A percentile compares a stretch with the other conserved stretches of the same genome.
These are phyloP conservation scores for Solanum hybrid DNA, from an alignment of 305 asterid genomes.

Conservation along the genomic window DNA sequence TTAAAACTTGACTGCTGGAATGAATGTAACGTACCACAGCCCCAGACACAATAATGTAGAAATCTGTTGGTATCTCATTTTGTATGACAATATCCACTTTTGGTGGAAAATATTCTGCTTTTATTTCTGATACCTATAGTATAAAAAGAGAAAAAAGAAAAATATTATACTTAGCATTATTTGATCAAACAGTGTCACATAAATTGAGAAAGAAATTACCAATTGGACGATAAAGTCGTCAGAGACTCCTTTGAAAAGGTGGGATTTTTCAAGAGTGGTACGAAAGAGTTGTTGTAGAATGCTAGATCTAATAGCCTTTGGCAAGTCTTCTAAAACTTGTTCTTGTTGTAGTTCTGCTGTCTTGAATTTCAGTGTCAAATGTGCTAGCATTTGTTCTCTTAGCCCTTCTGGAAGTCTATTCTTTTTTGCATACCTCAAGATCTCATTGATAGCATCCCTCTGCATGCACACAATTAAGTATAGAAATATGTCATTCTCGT, in stretches of 20 bases:
- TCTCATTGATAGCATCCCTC: slow-evolving; percentile 74
- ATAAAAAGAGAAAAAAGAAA: background rate
- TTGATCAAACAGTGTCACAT: background rate
- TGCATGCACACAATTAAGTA: slow-evolving; percentile 8
- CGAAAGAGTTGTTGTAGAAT: slow-evolving; percentile 86
- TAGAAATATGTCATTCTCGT: background rate
- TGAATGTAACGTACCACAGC: slow-evolving; percentile 52
- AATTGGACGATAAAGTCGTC: slow-evolving; percentile 76
- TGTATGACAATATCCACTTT: slow-evolving; percentile 83
- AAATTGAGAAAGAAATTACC: slow-evolving; percentile 33
- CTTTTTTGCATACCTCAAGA: slow-evolving; percentile 77
- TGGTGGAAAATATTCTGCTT: slow-evolving; percentile 92
- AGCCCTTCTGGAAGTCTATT: slow-evolving; percentile 67
- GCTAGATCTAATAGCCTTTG: slow-evolving; percentile 89
- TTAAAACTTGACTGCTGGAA: background rate
- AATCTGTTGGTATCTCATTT: slow-evolving; percentile 90
- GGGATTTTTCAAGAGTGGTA: slow-evolving; percentile 41
- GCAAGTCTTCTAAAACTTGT: slow-evolving; percentile 67
- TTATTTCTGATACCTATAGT: slow-evolving; percentile 80
- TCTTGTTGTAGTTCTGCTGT: slow-evolving; percentile 94
- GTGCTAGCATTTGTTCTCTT: slow-evolving; percentile 93
- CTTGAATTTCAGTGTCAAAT: slow-evolving; percentile 72
- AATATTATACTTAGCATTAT: background rate
- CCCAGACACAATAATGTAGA: slow-evolving; percentile 83
- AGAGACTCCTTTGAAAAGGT: slow-evolving; percentile 75